Evolutionary conservation across 768 basidiomycete genomes (phyloP).

Genomic region (Brasilioporus rufonigricans): DNA sequence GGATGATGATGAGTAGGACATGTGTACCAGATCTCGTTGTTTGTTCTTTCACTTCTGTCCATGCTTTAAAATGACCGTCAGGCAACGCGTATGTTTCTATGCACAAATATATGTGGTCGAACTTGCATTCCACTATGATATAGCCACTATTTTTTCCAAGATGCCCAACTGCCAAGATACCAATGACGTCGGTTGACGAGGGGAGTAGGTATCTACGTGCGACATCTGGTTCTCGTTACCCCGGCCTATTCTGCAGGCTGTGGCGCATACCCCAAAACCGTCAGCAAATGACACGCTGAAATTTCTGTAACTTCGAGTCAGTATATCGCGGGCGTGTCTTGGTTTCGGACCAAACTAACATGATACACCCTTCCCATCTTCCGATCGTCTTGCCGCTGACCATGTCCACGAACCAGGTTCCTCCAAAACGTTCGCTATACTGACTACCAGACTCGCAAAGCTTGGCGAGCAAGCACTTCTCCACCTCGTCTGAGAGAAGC

Average conservation of each 20-base stretch:
- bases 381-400: constrained; percentile 63
- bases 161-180: constrained; percentile 55
- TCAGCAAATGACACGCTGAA: constrained; percentile 57
- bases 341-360: constrained; percentile 48
- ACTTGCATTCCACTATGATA: constrained; percentile 13
- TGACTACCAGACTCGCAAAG: constrained; percentile 67
- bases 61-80: constrained; percentile 14
- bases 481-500: constrained; percentile 75
- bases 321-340: background rate
- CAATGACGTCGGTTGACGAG: constrained; percentile 35
- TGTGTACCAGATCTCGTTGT: background rate
- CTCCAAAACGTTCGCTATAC: constrained; percentile 46
- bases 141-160: constrained; percentile 40
- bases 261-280: constrained; percentile 51
- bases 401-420: constrained; percentile 78
- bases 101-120: constrained; percentile 12
- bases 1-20: constrained; percentile 54
- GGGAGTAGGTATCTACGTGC: constrained; percentile 40
- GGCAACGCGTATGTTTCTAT: constrained; percentile 20
- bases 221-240: constrained; percentile 40
- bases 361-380: constrained; percentile 74
- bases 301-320: constrained; percentile 43
- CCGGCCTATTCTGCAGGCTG: constrained; percentile 53
- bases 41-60: background rate
- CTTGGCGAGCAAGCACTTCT: constrained; percentile 62